Evolutionary conservation across 495 filamentous ascomycete genomes (phyloP).

Genomic region (Podospora tetraspora): DNA sequence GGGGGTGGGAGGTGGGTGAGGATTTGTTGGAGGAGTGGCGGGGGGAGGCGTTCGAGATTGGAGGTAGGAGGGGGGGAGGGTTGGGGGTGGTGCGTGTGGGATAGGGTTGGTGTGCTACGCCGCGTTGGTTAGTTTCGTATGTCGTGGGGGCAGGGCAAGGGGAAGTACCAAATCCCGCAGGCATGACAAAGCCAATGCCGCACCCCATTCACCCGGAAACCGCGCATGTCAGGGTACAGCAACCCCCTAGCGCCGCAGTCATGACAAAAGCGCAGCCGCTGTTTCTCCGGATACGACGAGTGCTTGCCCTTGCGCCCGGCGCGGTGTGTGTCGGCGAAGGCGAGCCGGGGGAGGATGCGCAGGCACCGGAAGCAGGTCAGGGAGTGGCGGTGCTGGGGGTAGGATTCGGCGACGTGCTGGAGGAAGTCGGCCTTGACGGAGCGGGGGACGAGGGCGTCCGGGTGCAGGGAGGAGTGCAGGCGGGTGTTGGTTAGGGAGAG

Average conservation of each 20-base stretch:
- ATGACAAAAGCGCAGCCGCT: constrained; percentile 14
- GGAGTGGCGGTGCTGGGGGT: constrained; percentile 7
- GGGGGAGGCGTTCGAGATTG: background rate
- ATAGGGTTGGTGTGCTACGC: background rate
- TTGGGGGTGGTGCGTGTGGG: background rate
- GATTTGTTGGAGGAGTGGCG: background rate
- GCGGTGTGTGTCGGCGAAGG: constrained; percentile 3
- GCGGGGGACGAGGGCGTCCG: constrained; percentile 5
- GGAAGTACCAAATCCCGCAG: background rate
- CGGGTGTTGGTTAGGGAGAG: background rate
- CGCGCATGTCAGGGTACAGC: background rate
- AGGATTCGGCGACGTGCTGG: constrained; percentile 9
- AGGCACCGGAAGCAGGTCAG: constrained; percentile 17
- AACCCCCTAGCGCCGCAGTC: background rate
- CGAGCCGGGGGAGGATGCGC: constrained; percentile 4
- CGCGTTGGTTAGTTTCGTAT: background rate
- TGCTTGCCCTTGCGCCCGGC: constrained; percentile 3
- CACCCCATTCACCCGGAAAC: background rate
- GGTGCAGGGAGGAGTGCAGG: constrained; percentile 13
- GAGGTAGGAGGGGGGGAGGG: background rate
- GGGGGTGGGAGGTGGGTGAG: background rate
- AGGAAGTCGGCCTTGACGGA: constrained; percentile 6
- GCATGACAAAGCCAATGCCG: background rate
- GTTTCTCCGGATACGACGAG: background rate
- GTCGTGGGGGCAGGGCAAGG: too few species aligned